Evolutionary conservation across 768 basidiomycete species (phyloP), one percentile per base, ranked within the genome.

Genomic region (Kwoniella dejecticola): DNA sequence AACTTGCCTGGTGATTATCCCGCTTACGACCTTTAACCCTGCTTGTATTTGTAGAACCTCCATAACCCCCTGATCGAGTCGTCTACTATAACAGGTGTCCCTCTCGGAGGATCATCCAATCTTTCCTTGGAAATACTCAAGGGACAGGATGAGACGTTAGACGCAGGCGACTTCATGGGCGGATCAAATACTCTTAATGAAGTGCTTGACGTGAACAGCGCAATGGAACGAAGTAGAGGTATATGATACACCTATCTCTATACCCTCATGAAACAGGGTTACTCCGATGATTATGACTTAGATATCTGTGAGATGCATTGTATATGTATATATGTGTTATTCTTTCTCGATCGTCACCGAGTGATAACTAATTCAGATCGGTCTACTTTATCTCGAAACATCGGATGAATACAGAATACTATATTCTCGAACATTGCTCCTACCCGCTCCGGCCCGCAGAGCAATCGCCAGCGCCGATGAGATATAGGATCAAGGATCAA

Each of bases 81-180:
- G 13, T 53, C 70, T 13, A 65, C 66, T 2, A 33, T 62, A 4
- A 71, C 72, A 1, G 63, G 67, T 29, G 62, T 74, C 5, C 73
- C 75, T n/a, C 63, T 78, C 44, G 76, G 77, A 30, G 70, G 71
- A 0, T 52, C 68, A 0, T 86, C 87, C 11, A 96, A 97, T 80
- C 75, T 97, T 38, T 88, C 90, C 66, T 85, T 94, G 26, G 95
- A 99, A 77, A 90, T 98, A 69, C 80, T 99, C 60, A 89, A 90
- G 86, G 95, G 95, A 46, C 86, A 88, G 38, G 95, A 99, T 72
- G 91, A 96, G 78, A 82, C 80, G 23, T 82, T 99, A 56, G 88
- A 88, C 26, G 83, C 87, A 3, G 80, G 81, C 1, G 95, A 98
- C 74, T 83, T 95, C 68, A 89, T 97, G 82, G 82, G 84, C 38